These are phyloP conservation scores for Stagonosporopsis chrysanthemi DNA, from an alignment of 2,329 filamentous ascomycete species.

Conservation along the genomic window DNA sequence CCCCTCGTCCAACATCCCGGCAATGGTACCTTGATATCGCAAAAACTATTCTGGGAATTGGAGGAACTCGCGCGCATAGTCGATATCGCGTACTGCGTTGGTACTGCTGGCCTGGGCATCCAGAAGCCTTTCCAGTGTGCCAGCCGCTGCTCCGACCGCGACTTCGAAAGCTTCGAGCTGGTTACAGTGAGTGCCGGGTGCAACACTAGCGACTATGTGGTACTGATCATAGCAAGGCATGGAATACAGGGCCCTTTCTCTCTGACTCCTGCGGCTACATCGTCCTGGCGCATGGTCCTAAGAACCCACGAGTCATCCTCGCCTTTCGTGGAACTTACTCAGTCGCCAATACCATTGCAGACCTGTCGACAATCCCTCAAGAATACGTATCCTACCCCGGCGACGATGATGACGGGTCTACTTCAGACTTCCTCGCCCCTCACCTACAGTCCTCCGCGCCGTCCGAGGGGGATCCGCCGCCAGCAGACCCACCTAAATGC, in stretches of 20 bases:
- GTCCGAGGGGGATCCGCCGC: constrained; percentile 30
- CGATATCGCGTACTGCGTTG: constrained; percentile 94
- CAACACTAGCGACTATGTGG: constrained; percentile 2
- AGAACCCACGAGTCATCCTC: constrained; percentile 73
- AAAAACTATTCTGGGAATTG: constrained; percentile 76
- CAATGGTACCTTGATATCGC: constrained; percentile 59
- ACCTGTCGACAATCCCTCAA: constrained; percentile 88
- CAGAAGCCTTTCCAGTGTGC: constrained; percentile 82
- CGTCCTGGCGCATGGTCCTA: constrained; percentile 76
- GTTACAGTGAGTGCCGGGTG: constrained; percentile 59
- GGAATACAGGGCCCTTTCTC: constrained; percentile 87
- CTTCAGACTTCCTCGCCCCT: constrained; percentile 36
- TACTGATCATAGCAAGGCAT: constrained; percentile 63
- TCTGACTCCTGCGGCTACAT: constrained; percentile 95
- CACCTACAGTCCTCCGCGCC: constrained; percentile 18
- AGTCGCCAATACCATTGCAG: constrained; percentile 86
- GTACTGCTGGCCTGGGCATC: constrained; percentile 82
- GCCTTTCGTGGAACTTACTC: constrained; percentile 96
- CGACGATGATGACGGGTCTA: constrained; percentile 51
- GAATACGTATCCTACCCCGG: constrained; percentile 87
- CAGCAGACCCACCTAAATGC: constrained; percentile 64
- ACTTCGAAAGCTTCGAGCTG: constrained; percentile 82
- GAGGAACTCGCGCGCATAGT: constrained; percentile 90
- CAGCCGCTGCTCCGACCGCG: constrained; percentile 80
- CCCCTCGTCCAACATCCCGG: constrained; percentile 37